Percentiles rank a stretch among this genome's conserved stretches.
Evolutionary conservation across 495 filamentous ascomycete species (phyloP).

Genomic region (Opeltia flavorubescens): DNA sequence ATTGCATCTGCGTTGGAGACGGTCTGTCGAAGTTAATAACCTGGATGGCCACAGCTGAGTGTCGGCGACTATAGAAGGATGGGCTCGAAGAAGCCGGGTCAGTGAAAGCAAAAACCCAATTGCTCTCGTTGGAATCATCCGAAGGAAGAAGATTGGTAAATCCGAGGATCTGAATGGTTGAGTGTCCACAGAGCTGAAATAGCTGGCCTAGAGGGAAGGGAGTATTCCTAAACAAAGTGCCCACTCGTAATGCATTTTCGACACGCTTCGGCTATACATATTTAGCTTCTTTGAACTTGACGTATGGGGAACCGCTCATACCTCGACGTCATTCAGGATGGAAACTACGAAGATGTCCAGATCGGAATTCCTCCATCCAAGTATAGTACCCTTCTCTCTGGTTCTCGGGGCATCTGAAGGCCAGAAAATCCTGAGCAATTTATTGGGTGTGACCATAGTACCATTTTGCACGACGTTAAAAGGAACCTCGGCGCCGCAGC

Average conservation of each 20-base stretch:
- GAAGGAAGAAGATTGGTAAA: conserved; percentile 47
- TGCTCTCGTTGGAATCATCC: conserved; percentile 42
- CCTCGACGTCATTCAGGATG: conserved; percentile 83
- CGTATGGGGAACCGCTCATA: conserved; percentile 23
- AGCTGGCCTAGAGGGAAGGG: conserved; percentile 70
- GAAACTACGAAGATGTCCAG: conserved; percentile 81
- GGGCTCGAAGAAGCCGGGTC: conserved; percentile 44
- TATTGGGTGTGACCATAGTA: conserved; percentile 71
- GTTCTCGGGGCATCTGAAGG: conserved; percentile 70
- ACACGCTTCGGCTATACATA: conserved; percentile 50
- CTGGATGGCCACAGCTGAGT: conserved; percentile 53
- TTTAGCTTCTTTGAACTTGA: neutral
- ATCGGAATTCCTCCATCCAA: conserved; percentile 91
- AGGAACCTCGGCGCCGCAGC: conserved; percentile 83
- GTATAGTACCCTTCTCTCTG: conserved; percentile 64
- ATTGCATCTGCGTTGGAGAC: conserved; percentile 83
- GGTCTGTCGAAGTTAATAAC: conserved; percentile 81
- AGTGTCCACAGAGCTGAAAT: conserved; percentile 68
- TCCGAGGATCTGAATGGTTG: conserved; percentile 75
- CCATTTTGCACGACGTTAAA: conserved; percentile 65
- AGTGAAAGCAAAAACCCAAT: conserved; percentile 56
- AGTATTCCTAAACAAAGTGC: conserved; percentile 69
- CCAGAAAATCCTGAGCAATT: conserved; percentile 96
- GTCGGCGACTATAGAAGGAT: conserved; percentile 53
- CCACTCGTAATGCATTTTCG: conserved; percentile 72